phyloP scores from a whole-genome alignment of 1,284 basidiomycete species.

The Cerrena zonata region DNA sequence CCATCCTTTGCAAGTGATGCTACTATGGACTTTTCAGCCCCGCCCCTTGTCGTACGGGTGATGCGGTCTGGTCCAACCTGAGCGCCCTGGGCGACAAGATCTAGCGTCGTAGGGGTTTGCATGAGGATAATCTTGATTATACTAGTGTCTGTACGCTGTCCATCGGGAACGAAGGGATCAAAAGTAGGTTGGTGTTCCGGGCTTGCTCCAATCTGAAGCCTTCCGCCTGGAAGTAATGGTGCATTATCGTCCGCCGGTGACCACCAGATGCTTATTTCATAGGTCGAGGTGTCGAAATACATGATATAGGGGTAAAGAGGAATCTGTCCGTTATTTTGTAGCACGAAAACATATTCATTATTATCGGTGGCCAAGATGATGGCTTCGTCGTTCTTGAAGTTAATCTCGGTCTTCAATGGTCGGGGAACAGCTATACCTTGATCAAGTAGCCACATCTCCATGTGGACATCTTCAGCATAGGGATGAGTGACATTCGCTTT shows the following conservation, averaged over 20 bases:
- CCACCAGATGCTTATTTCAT: conserved; percentile 10
- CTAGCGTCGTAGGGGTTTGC: conserved; percentile 3
- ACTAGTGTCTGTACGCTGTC: conserved; percentile 8
- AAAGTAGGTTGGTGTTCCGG: conserved; percentile 6
- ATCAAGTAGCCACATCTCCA: conserved; percentile 7
- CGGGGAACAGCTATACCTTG: background rate
- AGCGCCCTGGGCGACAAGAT: conserved; percentile 7
- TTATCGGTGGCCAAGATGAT: background rate
- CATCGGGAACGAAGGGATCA: conserved; percentile 5
- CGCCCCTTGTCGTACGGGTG: background rate
- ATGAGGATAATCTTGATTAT: conserved; percentile 10
- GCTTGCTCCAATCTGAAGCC: conserved; percentile 10
- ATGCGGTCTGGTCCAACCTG: conserved; percentile 5
- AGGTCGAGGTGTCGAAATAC: conserved; percentile 14
- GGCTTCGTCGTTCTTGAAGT: conserved; percentile 9
- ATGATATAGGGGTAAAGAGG: conserved; percentile 8
- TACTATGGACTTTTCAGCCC: background rate
- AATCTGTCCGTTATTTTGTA: conserved; percentile 1
- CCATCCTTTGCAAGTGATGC: background rate
- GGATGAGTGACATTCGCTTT: conserved; percentile 5
- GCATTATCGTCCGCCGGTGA: conserved; percentile 1
- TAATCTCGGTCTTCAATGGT: background rate
- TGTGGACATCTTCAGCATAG: conserved; percentile 3
- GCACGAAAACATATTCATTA: conserved; percentile 9
- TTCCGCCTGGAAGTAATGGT: conserved; percentile 3